Conservation (phyloP, 1,284 basidiomycete genomes). For the Coniferiporia sulphurascens region DNA sequence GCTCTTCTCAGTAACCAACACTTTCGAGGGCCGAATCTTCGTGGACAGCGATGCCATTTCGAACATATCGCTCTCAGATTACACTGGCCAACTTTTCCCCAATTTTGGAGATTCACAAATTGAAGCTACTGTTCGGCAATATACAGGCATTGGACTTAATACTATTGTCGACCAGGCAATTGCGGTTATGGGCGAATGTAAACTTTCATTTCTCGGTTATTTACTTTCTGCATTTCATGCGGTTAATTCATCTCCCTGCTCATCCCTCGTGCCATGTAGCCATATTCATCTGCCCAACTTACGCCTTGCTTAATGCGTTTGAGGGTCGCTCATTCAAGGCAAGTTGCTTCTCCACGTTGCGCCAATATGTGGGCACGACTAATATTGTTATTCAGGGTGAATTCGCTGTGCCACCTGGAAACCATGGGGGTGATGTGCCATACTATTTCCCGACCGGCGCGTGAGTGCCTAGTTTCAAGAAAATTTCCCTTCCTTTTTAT, state of each 20-base stretch:
- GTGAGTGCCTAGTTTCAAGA: not conserved
- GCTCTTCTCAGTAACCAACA: slow-evolving; percentile 34
- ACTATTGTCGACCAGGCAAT: slow-evolving; percentile 28
- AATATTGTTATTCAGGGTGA: slow-evolving; percentile 21
- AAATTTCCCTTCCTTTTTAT: not conserved
- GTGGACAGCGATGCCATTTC: slow-evolving; percentile 29
- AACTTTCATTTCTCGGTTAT: not conserved
- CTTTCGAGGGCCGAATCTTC: slow-evolving; percentile 36
- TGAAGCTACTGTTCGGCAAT: slow-evolving; percentile 25
- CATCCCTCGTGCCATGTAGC: slow-evolving; percentile 20
- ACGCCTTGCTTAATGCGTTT: slow-evolving; percentile 28
- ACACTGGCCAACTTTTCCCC: slow-evolving; percentile 36
- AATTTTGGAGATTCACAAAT: slow-evolving; percentile 27
- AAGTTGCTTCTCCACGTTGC: not conserved
- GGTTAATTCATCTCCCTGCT: not conserved
- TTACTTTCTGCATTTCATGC: not conserved
- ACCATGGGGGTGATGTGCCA: slow-evolving; percentile 27
- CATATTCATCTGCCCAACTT: slow-evolving; percentile 33
- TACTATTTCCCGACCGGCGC: slow-evolving; percentile 28
- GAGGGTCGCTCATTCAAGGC: slow-evolving; percentile 12
- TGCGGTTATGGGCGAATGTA: slow-evolving; percentile 41
- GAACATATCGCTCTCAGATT: slow-evolving; percentile 28
- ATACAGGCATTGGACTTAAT: slow-evolving; percentile 24
- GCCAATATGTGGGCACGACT: too few species aligned
- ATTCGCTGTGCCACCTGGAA: slow-evolving; percentile 30